Base-by-base conservation (phyloP, 1,139 yeast species). In the Yamadazyma conglobata region DNA sequence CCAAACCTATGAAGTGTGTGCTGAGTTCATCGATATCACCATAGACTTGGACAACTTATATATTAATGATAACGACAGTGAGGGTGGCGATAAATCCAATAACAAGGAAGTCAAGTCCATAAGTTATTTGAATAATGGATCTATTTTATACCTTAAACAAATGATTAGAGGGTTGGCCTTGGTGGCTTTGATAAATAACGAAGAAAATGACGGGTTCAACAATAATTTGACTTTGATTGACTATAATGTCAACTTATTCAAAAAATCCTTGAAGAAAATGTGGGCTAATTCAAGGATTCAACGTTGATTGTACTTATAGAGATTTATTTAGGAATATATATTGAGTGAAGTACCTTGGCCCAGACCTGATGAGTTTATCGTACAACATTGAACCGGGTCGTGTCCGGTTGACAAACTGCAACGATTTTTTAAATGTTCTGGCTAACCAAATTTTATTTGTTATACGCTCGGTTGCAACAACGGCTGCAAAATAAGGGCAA, bases 1-100 rank as follows among this genome's bases (percentile, higher is more conserved):
- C 18, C 95, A 88, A 48, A 85, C 94, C 0, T 91, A 91, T 54
- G 97, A 91, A 55, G 95, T 89, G 3, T 91, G 98, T 57, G 94
- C 96, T 1, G 98, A 91, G 50, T 91, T 89, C 50, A 89, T 91
- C 33, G 98, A 91, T 54, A 93, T 91, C 12, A 82, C 96, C 3
- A 81, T 88, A 22, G 97, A 91, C 50, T 62, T 91, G 39, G 93
- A 87, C 46, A 84, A 82, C 33, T 56, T 83, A 29, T 82, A 82
- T 46, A 74, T 78, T 38, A 70, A 67, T 32, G 55, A 52, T 27
- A 55, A 50, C 7, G 34, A 33, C 15, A 30, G 33, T 25, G 27
- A 30, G 19, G 27, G 27, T 19, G 19, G 28, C 3, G 24, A 25
- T 8, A 17, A 13, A 8, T 15, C 30, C 6, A 33, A 22, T 10